Conservation (phyloP, 1,284 basidiomycete species). For the Schizophyllum amplum region DNA sequence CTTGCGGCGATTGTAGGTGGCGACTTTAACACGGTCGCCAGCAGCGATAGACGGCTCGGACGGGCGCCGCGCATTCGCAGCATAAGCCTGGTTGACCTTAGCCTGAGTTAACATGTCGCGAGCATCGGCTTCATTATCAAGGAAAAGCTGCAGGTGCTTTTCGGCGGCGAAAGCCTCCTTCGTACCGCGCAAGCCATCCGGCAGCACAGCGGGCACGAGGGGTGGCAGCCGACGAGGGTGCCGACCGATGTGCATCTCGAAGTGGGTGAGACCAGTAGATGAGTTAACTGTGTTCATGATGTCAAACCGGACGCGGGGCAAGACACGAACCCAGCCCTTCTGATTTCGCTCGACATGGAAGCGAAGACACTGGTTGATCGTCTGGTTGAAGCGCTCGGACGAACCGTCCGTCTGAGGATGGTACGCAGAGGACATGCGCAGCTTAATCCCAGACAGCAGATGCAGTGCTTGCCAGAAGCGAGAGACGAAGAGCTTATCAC, state of each 20-base stretch:
- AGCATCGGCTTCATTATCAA: too few relatives aligned
- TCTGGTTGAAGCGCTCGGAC: too few relatives aligned
- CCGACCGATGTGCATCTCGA: conserved; percentile 6
- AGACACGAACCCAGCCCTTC: conserved; percentile 26
- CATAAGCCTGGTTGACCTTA: conserved; percentile 11
- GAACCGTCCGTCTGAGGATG: conserved; percentile 15
- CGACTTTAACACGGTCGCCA: conserved; percentile 14
- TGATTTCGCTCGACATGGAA: conserved; percentile 26
- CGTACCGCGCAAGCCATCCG: not conserved
- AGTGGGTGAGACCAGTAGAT: conserved; percentile 8
- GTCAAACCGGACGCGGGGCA: too few relatives aligned
- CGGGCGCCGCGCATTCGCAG: conserved; percentile 12
- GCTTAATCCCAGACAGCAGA: conserved; percentile 7
- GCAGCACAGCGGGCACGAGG: not conserved
- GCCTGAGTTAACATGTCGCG: too few relatives aligned
- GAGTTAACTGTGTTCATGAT: conserved; percentile 11
- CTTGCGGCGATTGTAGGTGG: conserved; percentile 7
- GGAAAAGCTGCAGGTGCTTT: conserved; percentile 8
- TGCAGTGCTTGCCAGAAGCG: conserved; percentile 7
- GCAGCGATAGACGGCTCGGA: conserved; percentile 5
- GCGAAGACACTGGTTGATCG: conserved; percentile 19
- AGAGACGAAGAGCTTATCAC: conserved; percentile 5
- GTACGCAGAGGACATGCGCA: conserved; percentile 11
- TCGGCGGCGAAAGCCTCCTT: not conserved
- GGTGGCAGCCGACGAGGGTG: conserved; percentile 6